phyloP scores from a whole-genome alignment of 768 basidiomycete species.

The Termitomyces sp. region DNA sequence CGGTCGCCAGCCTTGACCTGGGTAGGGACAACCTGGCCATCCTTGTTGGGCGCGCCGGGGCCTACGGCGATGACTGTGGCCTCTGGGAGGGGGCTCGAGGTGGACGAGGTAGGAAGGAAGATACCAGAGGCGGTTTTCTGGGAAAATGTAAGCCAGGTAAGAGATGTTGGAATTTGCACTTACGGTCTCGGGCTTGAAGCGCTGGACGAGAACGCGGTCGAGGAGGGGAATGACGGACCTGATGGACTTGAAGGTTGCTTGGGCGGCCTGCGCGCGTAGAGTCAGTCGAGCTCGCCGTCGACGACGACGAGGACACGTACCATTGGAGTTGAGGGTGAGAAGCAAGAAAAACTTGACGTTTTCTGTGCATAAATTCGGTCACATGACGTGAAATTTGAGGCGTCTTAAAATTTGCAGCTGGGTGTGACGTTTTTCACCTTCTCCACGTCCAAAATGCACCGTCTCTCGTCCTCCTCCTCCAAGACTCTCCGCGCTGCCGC shows the following conservation, averaged over 20 bases:
- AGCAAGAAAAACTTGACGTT: conserved; percentile 12
- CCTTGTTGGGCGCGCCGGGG: conserved; percentile 89
- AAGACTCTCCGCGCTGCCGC: conserved; percentile 63
- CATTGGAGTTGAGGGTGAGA: conserved; percentile 5
- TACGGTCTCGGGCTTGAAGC: conserved; percentile 95
- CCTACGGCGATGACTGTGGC: conserved; percentile 95
- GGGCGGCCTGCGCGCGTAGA: conserved; percentile 53
- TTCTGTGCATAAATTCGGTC: conserved; percentile 11
- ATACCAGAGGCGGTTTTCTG: conserved; percentile 98
- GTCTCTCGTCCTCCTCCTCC: conserved; percentile 64
- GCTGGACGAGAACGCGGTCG: conserved; percentile 95
- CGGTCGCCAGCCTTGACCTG: conserved; percentile 86
- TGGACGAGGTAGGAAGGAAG: conserved; percentile 91
- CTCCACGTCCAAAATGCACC: conserved; percentile 54
- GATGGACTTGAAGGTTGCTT: conserved; percentile 95
- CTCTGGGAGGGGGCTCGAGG: conserved; percentile 85
- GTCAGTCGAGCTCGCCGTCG: not conserved
- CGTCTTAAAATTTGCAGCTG: conserved; percentile 9
- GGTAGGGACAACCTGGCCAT: conserved; percentile 71
- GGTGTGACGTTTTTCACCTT: conserved; percentile 2
- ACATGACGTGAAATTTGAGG: conserved; percentile 12
- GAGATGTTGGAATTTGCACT: conserved; percentile 23
- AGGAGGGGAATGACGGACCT: conserved; percentile 85
- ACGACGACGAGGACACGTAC: conserved; percentile 3
- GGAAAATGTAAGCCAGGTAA: not conserved